Evolutionary conservation across 768 basidiomycete genomes (phyloP), one percentile per base, ranked within the genome.

Genomic region (Pisolithus tinctorius): DNA sequence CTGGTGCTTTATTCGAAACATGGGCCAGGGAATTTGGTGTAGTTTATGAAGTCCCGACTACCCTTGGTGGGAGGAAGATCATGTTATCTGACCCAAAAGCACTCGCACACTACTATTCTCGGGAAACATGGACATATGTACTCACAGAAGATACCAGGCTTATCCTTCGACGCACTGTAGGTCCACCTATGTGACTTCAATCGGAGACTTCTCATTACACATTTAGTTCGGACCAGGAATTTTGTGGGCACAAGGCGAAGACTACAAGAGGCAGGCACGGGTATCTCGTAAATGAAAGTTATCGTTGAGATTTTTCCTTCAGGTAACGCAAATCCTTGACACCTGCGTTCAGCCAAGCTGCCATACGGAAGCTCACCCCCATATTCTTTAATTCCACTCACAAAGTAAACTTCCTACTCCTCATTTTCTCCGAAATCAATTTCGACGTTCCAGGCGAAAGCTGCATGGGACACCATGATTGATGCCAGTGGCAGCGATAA

Each of bases 11-110:
- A 6, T 74, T 69, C 53, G 78, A 79, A 50, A 50, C 63, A 4
- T 82, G 80, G 82, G 69, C 68, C 2, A 59, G 59, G 7, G 58
- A 74, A 43, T 79, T 79, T 31, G 82, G 82, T 5, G 57, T 71
- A 1, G 76, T 71, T 0, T 83, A 66, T 53, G 47, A 63, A 13
- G 51, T 79, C 16, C 71, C 78, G 0, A 55, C 57, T 1, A 54
- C 63, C 0, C 52, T 79, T 5, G 74, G 74, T 0, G 57, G 66
- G 0, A 61, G 48, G 9, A 57, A 56, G 5, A 57, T 79, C 23
- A 57, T 75, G 4, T 60, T 79, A 6, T 67, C 69, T 44, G 79
- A 79, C 49, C 73, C 75, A 0, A 79, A 73, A 57, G 80, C 81
- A 0, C 63, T 77, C 17, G 67, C 73, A 0, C 78, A 83, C 54